phyloP scores from a whole-genome alignment of 352 stramenopile species.

The Globisporangium paddicum region DNA sequence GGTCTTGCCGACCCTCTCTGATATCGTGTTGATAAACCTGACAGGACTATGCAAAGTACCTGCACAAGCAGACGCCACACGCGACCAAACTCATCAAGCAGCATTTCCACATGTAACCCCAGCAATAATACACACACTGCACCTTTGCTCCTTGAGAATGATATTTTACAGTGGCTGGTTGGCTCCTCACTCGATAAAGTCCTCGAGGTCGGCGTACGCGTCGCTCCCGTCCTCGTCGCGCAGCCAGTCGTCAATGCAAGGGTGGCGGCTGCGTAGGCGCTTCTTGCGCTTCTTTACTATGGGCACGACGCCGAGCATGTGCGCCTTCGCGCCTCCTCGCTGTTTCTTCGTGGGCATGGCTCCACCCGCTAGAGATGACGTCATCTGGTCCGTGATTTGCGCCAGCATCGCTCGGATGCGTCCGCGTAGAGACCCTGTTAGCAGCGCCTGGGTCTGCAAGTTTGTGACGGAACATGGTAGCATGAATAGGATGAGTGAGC shows the following conservation, averaged over 20 bases:
- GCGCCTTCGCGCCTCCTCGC: slow-evolving; percentile 7
- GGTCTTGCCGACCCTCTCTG: neutral
- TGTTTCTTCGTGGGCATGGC: slow-evolving; percentile 17
- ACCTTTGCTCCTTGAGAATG: neutral
- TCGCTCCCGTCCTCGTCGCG: slow-evolving; percentile 67
- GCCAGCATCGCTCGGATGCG: slow-evolving; percentile 30
- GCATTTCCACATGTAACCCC: slow-evolving; percentile 29
- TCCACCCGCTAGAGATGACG: slow-evolving; percentile 12
- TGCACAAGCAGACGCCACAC: slow-evolving; percentile 26
- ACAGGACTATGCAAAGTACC: slow-evolving; percentile 45
- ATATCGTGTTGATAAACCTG: neutral
- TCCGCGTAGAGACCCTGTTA: slow-evolving; percentile 18
- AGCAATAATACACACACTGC: neutral
- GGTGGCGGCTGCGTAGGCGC: slow-evolving; percentile 57
- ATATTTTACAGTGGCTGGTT: neutral
- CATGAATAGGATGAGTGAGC: no score
- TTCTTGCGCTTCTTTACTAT: slow-evolving; percentile 51
- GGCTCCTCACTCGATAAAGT: slow-evolving; percentile 60
- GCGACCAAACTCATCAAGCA: slow-evolving; percentile 28
- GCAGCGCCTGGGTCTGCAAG: slow-evolving; percentile 12
- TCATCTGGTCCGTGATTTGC: slow-evolving; percentile 36
- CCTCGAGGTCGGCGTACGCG: slow-evolving; percentile 66
- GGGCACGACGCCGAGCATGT: slow-evolving; percentile 46
- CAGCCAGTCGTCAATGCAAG: slow-evolving; percentile 72
- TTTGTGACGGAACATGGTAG: no score